These are phyloP conservation scores for Cladosporium sp. DNA, from an alignment of 2,329 filamentous ascomycete species.

Conservation along the genomic window DNA sequence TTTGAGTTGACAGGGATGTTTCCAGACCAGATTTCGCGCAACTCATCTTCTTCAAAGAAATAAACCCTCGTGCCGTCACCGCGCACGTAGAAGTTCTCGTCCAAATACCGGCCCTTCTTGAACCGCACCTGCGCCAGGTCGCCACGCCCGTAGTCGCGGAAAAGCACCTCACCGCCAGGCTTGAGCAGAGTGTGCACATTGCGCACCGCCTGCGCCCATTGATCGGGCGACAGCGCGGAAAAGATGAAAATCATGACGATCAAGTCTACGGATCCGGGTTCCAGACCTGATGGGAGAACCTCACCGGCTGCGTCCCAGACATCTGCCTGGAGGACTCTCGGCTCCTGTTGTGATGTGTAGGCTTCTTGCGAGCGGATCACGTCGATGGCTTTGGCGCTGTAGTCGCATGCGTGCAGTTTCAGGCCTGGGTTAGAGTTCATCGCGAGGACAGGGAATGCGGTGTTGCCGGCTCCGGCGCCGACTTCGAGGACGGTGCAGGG, in stretches of 20 bases:
- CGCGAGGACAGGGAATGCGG: constrained; percentile 81
- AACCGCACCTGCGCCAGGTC: constrained; percentile 95
- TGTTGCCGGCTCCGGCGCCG: constrained; percentile 92
- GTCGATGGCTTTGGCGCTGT: constrained; percentile 89
- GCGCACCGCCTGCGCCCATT: constrained; percentile 75
- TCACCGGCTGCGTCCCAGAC: constrained; percentile 82
- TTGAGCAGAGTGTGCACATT: constrained; percentile 82
- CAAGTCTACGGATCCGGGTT: constrained; percentile 77
- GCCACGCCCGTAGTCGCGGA: constrained; percentile 92
- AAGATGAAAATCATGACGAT: constrained; percentile 97
- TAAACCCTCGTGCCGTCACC: constrained; percentile 96
- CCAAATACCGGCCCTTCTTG: constrained; percentile 88
- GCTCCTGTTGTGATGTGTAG: constrained; percentile 52
- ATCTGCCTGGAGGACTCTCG: constrained; percentile 69
- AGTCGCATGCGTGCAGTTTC: constrained; percentile 90
- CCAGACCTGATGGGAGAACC: constrained; percentile 67
- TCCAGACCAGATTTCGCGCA: constrained; percentile 70
- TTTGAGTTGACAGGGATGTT: constrained; percentile 3
- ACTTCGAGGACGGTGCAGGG: constrained; percentile 74
- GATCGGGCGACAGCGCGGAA: constrained; percentile 75
- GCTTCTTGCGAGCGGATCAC: constrained; percentile 76
- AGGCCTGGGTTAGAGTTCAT: constrained; percentile 77
- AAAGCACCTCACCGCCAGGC: constrained; percentile 86
- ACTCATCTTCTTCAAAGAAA: constrained; percentile 86
- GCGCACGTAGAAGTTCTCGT: constrained; percentile 94